Conservation (phyloP, 1,284 basidiomycete species). For the Heterobasidion irregulare region DNA sequence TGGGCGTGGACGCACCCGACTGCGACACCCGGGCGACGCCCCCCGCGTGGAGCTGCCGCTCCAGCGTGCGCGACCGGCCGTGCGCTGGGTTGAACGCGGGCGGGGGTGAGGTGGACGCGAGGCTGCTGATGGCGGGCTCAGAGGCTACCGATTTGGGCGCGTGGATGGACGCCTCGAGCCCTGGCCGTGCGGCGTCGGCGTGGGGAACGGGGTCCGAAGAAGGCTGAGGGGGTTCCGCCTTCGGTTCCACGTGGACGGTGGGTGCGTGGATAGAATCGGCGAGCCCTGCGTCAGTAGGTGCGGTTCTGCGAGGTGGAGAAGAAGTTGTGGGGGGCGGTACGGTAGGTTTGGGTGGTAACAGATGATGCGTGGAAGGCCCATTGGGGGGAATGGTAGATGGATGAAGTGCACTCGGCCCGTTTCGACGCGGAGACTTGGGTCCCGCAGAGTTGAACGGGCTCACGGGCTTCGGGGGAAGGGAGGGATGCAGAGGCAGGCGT, state of each 20-base stretch:
- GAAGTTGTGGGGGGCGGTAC: neutral
- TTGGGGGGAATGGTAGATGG: neutral
- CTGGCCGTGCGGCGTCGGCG: neutral
- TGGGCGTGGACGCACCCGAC: constrained; percentile 17
- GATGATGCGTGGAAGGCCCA: neutral
- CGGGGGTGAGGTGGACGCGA: constrained; percentile 13
- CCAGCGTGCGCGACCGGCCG: constrained; percentile 45
- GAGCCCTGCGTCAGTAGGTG: neutral
- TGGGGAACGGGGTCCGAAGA: neutral
- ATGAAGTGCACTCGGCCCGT: constrained; percentile 10
- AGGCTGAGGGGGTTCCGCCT: constrained; percentile 12
- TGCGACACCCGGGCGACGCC: constrained; percentile 23
- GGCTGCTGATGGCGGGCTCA: constrained; percentile 14
- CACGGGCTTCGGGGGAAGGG: constrained; percentile 40
- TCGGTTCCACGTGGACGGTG: constrained; percentile 19
- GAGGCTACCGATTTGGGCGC: neutral
- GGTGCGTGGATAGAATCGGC: constrained; percentile 43
- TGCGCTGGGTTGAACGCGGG: constrained; percentile 29
- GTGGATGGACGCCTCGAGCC: constrained; percentile 5
- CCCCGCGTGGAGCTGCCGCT: constrained; percentile 21
- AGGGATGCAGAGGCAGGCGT: constrained; percentile 30
- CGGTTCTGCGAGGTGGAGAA: neutral
- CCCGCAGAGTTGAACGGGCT: constrained; percentile 15
- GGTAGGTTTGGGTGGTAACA: neutral
- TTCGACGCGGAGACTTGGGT: constrained; percentile 11